Evolutionary conservation across 106 monocot species (phyloP), one percentile per base, ranked within the genome.

Genomic region (Dendrobium officinale): DNA sequence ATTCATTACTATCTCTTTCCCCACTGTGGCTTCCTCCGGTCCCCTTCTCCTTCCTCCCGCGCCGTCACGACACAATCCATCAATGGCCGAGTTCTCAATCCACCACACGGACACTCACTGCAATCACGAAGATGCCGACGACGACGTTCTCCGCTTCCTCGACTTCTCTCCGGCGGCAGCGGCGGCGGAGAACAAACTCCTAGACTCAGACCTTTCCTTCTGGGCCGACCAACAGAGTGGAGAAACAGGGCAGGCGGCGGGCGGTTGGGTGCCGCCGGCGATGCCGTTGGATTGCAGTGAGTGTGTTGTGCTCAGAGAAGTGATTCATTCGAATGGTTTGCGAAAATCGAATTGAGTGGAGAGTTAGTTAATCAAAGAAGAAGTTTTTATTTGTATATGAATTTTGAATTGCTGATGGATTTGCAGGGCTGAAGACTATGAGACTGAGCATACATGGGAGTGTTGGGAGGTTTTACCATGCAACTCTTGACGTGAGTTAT

Each of bases 361-460:
- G 0, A 37, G 37, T 2, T 47, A 31, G 1, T 3, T 17, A 19
- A 16, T 76, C 22, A 19, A 10, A 6, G 49, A 45, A 26, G 22
- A 76, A 26, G n/a, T n/a, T 11, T 19, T 1, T 43, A 18, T 7
- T 40, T 13, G 0, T 0, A 16, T 11, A 10, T 51, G 27, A 4
- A n/a, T 68, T 49, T 42, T 67, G 15, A 61, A 42, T 29, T 6
- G 9, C 42, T 76, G 9, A 4, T 74, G 26, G 43, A 41, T 6
- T 26, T 75, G 19, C 47, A 84, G 90, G 90, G 31, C 6, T 58
- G 44, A 42, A 81, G 43, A 79, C 41, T 42, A 64, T 77, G 84
- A 88, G 80, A 80, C 86, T 93, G 64, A 15, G 66, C 5, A 85
- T 93, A 7, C 90, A 93, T 83, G 92, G 92, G 77, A 84, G 82